Evolutionary conservation across 2,329 filamentous ascomycete genomes (phyloP), one percentile per base, ranked within the genome.

Genomic region (Fusarium liriodendri): DNA sequence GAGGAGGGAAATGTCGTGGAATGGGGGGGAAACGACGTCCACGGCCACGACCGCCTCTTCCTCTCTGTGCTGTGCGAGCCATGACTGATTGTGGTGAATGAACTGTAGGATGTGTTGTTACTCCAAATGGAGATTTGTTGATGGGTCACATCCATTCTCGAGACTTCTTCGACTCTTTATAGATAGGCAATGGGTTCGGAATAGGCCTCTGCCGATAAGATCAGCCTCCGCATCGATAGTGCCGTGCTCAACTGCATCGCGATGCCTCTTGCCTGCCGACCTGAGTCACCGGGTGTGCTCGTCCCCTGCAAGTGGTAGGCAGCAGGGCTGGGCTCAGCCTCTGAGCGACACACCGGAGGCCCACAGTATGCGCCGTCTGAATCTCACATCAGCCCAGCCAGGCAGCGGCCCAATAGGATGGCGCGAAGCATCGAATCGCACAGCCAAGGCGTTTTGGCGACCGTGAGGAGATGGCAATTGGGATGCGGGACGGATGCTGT

Each of bases 321-420:
- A 74, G 40, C 72, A 74, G 50, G 27, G 47, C 57, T 18, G 9
- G 27, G 45, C 70, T 62, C 18, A 74, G 71, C 45, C 52, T 14
- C 67, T 25, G 33, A 22, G 58, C 29, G 27, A 22, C 25, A 18
- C 45, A 62, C 59, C 58, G n/a, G 35, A 6, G 18, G n/a, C 22
- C 55, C 33, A 69, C 61, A 27, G 32, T 10, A 35, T 22, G 38
- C 57, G 58, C 57, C 57, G 71, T 29, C 42, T 42, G 64, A 74
- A 35, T 72, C 72, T 74, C 64, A 74, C 71, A 40, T 74, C 72
- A 72, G 64, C 68, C 13, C 22, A 16, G 33, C 20, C 40, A 55
- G 61, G 47, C 47, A 63, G 32, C 61, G 18, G 29, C 11, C 61
- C 47, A 63, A 42, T 63, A 29, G 37, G 8, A 50, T 29, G 16